Evolutionary conservation across 2,329 filamentous ascomycete species (phyloP), one percentile per base, ranked within the genome.

Genomic region (Fusarium hostae): DNA sequence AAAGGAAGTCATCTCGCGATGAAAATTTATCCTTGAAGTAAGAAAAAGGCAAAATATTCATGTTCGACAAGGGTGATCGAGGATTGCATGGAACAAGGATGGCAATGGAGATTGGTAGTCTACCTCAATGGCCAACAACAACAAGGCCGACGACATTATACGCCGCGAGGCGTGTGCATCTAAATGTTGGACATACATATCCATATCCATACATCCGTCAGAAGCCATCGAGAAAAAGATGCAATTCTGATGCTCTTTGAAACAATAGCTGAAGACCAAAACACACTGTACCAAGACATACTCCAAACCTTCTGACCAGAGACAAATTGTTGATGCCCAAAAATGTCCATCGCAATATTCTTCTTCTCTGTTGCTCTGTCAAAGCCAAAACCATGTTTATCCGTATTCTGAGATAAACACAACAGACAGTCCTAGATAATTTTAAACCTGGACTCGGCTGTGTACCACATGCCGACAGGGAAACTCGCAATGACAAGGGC

Each of bases 391-490:
- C 22, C 30, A 59, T 66, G 63, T 52, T 56, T 51, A 56, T 48
- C 70, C 70, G 55, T 61, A 70, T 70, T 39, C 41, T 59, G 54
- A 72, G 65, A 73, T 68, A 70, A 72, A 72, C 47, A 69, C 28
- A 47, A 40, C 34, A 34, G 30, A 48, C 18, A 66, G 66, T 73
- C 66, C 66, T 71, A 73, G 66, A 70, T 73, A 72, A 72, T 72
- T 72, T 72, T 59, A 50, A 50, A 50, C 71, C 51, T 71, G 50
- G 58, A 60, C 61, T 65, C 65, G 68, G 72, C 72, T 73, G 70
- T 74, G 72, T 51, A 71, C 68, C 66, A 62, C 72, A 76, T 73
- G 65, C 59, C 70, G 63, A 61, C 68, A 75, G 63, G 70, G 74
- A 52, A 52, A 74, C 58, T 70, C 47, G 59, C 61, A 50, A 40